Base-by-base conservation (phyloP, 805 yeast species). In the Monosporozyma aerobia region DNA sequence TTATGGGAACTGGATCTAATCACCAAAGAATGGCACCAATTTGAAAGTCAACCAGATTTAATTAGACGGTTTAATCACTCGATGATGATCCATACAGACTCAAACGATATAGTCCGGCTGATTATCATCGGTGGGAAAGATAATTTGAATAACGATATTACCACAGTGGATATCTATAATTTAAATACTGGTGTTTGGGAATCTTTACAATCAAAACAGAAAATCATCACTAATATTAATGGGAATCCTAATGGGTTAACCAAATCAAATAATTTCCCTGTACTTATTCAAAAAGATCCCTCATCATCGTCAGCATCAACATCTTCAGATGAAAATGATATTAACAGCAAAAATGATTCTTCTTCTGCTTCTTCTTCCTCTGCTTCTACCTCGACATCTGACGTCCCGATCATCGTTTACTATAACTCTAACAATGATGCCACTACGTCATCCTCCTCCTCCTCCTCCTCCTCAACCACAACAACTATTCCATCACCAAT, bases 1-100 rank as follows among this genome's bases (percentile, higher is more conserved):
- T 65, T 84, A 27, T 87, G 94, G 92, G 76, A 77, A 58, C 80
- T 83, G 57, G 77, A 82, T 62, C 64, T 82, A 43, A 74, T 72
- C 40, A 68, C 77, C 3, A 73, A 71, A 50, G 64, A 64, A 10
- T 86, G 94, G 92, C 61, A 62, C 9, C 1, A 73, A 80, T 48
- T 61, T 83, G 2, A 77, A 76, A 25, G 32, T 5, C n/a, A 11
- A 9, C 45, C 29, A 70, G 90, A 52, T 84, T 69, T 61, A 76
- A 77, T 54, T 87, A 82, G 61, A 70, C 77, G 25, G 65, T 80
- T 67, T 69, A 78, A 23, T 59, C 43, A 44, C 58, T 54, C n/a
- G 50, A 57, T 22, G 59, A 63, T 40, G 69, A 68, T 23, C 55
- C 54, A 16, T 59, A 57, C 27, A 70, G 69, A 68, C 22, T 56